These are phyloP conservation scores for Olyra latifolia DNA, from an alignment of 176 grass and related monocot species.

Conservation along the genomic window DNA sequence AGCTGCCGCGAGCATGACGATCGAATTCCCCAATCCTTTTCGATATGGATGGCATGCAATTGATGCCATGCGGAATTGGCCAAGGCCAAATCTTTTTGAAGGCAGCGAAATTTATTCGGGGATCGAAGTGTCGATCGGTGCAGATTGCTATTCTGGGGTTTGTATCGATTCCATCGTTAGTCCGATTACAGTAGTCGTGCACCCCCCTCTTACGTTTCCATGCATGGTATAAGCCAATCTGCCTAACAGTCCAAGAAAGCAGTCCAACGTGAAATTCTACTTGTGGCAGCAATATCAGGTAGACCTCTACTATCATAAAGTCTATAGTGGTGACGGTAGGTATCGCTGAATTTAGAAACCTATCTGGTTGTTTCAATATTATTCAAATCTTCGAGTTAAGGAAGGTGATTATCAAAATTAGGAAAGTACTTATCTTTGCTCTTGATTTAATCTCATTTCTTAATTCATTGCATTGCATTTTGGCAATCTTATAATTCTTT, in stretches of 20 bases:
- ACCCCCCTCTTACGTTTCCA: background rate
- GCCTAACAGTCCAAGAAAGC: background rate
- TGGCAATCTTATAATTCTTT: too few relatives aligned
- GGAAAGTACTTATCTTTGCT: too few relatives aligned
- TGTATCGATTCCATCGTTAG: slow-evolving; percentile 18
- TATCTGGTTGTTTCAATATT: too few relatives aligned
- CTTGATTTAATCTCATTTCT: too few relatives aligned
- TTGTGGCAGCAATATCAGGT: background rate
- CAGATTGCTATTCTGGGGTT: background rate
- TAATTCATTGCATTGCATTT: too few relatives aligned
- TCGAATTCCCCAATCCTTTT: background rate
- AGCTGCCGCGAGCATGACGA: background rate
- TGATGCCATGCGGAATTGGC: background rate
- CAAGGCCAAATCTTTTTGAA: background rate
- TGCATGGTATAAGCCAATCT: background rate
- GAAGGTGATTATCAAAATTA: too few relatives aligned
- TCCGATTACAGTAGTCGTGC: background rate
- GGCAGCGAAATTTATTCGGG: background rate
- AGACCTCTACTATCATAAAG: too few relatives aligned
- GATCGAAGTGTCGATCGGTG: background rate
- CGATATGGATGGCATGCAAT: background rate
- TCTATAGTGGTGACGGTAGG: too few relatives aligned
- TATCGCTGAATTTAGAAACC: too few relatives aligned
- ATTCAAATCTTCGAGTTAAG: too few relatives aligned
- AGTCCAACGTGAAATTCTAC: background rate